Base-by-base conservation (phyloP, 805 yeast genomes). In the Zygotorulaspora florentina region DNA sequence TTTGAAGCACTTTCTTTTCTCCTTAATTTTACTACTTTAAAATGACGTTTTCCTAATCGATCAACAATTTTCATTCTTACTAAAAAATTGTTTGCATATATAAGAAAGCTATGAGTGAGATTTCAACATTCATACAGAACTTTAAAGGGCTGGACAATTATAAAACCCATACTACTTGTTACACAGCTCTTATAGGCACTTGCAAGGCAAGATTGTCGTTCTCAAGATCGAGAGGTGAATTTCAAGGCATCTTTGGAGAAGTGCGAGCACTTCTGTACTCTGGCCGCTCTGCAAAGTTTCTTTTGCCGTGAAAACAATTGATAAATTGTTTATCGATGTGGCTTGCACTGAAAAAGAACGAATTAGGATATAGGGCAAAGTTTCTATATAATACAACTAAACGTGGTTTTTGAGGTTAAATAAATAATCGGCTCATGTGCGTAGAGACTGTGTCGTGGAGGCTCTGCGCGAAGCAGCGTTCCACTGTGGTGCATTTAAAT, bases 361-460 rank as follows among this genome's bases (percentile, higher is more conserved):
- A 20, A 20, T 20, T 4, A 20, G 25, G 25, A 20, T 20, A 20
- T 20, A 7, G 25, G 25, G 7, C 25, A 20, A 20, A 20, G 25
- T 20, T 20, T 20, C 25, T 20, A 20, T 20, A 20, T 20, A 20
- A 20, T 20, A 20, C 25, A 20, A 20, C 25, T 20, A 20, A 20
- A 20, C 25, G 25, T 20, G 25, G 25, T 12, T 29, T 27, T 29
- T 29, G 33, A 9, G 33, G 25, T 20, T 20, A 20, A 20, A 20
- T 20, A 20, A 20, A 20, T 20, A 29, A 13, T 29, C 33, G 8
- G 33, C 15, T 34, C 16, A 5, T 11, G n/a, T 20, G 11, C 20
- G 12, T 17, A 39, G 15, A 39, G 35, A 27, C 20, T 39, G 42
- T n/a, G 31, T 15, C 11, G 42, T 27, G 12, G 42, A 27, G 23